phyloP scores from a whole-genome alignment of 768 basidiomycete genomes.

The Boletus eberwhitei region DNA sequence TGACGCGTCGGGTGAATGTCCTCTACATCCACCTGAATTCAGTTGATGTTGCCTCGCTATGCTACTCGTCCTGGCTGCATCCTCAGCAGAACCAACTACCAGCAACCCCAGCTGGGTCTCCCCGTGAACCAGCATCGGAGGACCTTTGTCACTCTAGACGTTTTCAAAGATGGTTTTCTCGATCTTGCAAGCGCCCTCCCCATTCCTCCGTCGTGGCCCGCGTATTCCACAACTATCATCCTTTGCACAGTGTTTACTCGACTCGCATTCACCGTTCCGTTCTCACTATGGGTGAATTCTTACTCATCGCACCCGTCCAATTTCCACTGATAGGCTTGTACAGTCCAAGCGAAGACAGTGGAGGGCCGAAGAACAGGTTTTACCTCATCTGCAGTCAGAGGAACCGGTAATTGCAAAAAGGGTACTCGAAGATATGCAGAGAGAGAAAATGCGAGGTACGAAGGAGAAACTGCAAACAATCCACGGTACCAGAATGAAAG shows the following conservation, averaged over 20 bases:
- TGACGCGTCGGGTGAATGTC: not conserved
- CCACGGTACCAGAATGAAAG: slow-evolving; percentile 46
- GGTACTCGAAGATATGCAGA: slow-evolving; percentile 49
- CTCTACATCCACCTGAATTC: not conserved
- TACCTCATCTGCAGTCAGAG: slow-evolving; percentile 53
- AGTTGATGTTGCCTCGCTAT: slow-evolving; percentile 26
- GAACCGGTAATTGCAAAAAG: slow-evolving; percentile 38
- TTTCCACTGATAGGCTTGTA: slow-evolving; percentile 11
- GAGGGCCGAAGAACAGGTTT: slow-evolving; percentile 56
- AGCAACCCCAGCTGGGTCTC: slow-evolving; percentile 2
- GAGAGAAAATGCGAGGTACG: slow-evolving; percentile 50
- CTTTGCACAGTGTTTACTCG: slow-evolving; percentile 61
- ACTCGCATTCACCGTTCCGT: slow-evolving; percentile 57
- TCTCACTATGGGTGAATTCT: slow-evolving; percentile 67
- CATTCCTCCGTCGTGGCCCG: slow-evolving; percentile 60
- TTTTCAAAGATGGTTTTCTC: slow-evolving; percentile 62
- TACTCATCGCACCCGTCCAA: not conserved
- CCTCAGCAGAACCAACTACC: slow-evolving; percentile 6
- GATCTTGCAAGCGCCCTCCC: slow-evolving; percentile 78
- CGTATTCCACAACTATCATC: slow-evolving; percentile 75
- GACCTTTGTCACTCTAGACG: slow-evolving; percentile 24
- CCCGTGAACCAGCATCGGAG: slow-evolving; percentile 11
- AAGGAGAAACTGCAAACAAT: slow-evolving; percentile 47
- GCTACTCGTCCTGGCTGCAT: slow-evolving; percentile 11
- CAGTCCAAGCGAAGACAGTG: slow-evolving; percentile 62